phyloP scores from a whole-genome alignment of 179 eudicot species.

The Gypsophila paniculata region DNA sequence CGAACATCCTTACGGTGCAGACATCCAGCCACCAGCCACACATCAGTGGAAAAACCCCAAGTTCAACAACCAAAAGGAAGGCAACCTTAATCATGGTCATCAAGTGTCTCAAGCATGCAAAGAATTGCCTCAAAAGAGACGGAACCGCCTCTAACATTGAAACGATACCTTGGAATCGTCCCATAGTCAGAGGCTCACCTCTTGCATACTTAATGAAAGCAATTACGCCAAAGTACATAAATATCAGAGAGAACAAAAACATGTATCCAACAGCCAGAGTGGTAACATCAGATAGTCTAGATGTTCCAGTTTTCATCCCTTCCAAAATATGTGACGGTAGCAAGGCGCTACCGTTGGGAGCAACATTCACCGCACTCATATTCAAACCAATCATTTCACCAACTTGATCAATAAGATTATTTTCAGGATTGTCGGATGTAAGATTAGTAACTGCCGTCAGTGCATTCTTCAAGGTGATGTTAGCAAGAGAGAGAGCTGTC shows the following conservation, averaged over 20 bases:
- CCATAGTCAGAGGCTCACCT: slow-evolving; percentile 87
- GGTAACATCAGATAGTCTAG: slow-evolving; percentile 84
- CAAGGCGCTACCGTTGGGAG: slow-evolving; percentile 46
- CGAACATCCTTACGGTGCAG: slow-evolving; percentile 93
- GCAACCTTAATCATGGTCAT: slow-evolving; percentile 97
- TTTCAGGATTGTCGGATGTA: slow-evolving; percentile 48
- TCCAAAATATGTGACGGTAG: slow-evolving; percentile 53
- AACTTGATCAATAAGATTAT: slow-evolving; percentile 46
- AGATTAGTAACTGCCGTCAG: slow-evolving; percentile 67
- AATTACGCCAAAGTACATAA: slow-evolving; percentile 70
- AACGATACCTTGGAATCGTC: slow-evolving; percentile 85
- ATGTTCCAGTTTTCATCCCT: slow-evolving; percentile 59
- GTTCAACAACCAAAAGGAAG: slow-evolving; percentile 90
- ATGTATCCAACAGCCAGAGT: slow-evolving; percentile 93
- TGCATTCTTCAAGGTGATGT: slow-evolving; percentile 75
- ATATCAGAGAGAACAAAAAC: slow-evolving; percentile 68
- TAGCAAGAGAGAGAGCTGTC: slow-evolving; percentile 71
- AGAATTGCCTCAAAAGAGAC: slow-evolving; percentile 79
- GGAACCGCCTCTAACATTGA: slow-evolving; percentile 86
- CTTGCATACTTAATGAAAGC: slow-evolving; percentile 67
- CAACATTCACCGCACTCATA: slow-evolving; percentile 48
- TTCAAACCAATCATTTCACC: slow-evolving; percentile 57
- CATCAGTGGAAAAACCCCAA: slow-evolving; percentile 95
- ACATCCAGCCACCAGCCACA: slow-evolving; percentile 99
- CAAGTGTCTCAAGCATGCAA: slow-evolving; percentile 87